Evolutionary conservation across 2,329 filamentous ascomycete genomes (phyloP), one percentile per base, ranked within the genome.

Genomic region (Rugonectria rugulosa): DNA sequence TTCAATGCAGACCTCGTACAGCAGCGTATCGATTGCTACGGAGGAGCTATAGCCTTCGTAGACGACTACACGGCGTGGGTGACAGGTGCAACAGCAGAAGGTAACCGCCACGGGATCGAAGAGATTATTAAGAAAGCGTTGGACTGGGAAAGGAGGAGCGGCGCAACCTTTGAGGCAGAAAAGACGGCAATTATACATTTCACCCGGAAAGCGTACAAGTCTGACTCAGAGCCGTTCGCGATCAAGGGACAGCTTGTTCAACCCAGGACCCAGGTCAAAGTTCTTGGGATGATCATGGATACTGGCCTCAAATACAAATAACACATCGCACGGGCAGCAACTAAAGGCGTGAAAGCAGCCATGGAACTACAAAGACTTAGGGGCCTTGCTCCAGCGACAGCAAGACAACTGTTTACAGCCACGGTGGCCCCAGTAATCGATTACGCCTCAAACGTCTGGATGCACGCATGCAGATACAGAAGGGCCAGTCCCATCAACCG

Each of bases 131-230:
- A 66, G 11, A 11, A 44, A 11, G 62, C 61, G 3, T 20, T 64
- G 15, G 48, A 59, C 6, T 70, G 53, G 62, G 63, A 67, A 41
- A 54, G 37, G 27, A 43, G 59, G 24, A 70, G 67, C 31, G 58
- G 67, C 12, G 61, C 64, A 27, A 66, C 60, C 8, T 62, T 62
- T 24, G 46, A 59, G 40, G 52, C 56, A 11, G 50, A 62, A 8
- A 62, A 84, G 61, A 81, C 84, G 54, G 81, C 83, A 59, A 87
- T 88, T 82, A 85, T 43, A 9, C 40, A 19, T 21, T 86, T 88
- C 61, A 82, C 87, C 46, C 80, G 59, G 83, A 86, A 67, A 8
- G 46, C 44, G 2, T 36, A 53, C 23, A 57, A 83, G 89, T 26
- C 37, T 24, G 34, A 54, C n/a, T 23, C 21, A 26, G 46, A 56